phyloP scores from a whole-genome alignment of 2,329 filamentous ascomycete species.

The Colletotrichum coccodes region DNA sequence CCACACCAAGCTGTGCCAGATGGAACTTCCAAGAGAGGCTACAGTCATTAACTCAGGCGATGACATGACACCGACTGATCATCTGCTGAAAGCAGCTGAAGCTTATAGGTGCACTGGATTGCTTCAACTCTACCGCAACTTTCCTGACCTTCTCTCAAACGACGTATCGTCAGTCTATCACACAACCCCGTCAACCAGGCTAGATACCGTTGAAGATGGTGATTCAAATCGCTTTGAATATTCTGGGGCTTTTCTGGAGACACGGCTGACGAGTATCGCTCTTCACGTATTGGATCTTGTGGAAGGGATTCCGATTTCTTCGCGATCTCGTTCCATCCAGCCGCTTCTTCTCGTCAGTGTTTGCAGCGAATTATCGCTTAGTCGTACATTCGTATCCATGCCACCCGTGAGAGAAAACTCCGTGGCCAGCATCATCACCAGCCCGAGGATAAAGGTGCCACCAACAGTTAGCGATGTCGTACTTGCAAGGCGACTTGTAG shows the following conservation, averaged over 20 bases:
- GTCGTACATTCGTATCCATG: background rate
- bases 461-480: slow-evolving; percentile 42
- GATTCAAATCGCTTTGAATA: background rate
- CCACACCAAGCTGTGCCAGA: slow-evolving; percentile 23
- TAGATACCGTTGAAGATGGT: slow-evolving; percentile 9
- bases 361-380: slow-evolving; percentile 51
- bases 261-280: slow-evolving; percentile 55
- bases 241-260: slow-evolving; percentile 34
- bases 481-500: slow-evolving; percentile 47
- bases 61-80: slow-evolving; percentile 37
- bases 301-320: slow-evolving; percentile 52
- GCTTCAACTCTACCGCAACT: slow-evolving; percentile 43
- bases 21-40: background rate
- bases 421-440: background rate
- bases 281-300: slow-evolving; percentile 54
- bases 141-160: slow-evolving; percentile 50
- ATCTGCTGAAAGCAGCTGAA: slow-evolving; percentile 40
- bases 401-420: background rate
- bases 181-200: slow-evolving; percentile 10
- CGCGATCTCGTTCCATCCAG: slow-evolving; percentile 55
- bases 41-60: slow-evolving; percentile 37
- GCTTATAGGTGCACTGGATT: slow-evolving; percentile 41
- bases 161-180: slow-evolving; percentile 28
- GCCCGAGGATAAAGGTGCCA: slow-evolving; percentile 39
- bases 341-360: slow-evolving; percentile 54